Conservation (phyloP, 768 basidiomycete genomes). For the Podaxis mareebaensis region DNA sequence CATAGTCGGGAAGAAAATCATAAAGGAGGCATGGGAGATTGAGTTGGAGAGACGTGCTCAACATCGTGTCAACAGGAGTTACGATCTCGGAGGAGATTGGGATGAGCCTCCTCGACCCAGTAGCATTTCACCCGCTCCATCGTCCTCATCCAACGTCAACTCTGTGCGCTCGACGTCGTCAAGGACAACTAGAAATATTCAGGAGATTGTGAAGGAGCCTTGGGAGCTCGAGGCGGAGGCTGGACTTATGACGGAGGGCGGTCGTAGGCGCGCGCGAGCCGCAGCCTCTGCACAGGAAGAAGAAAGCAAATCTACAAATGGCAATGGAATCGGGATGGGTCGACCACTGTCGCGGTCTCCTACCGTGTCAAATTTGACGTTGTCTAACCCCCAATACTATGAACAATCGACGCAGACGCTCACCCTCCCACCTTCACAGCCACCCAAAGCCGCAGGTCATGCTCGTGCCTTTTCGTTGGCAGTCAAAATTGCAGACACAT, state of each 20-base stretch:
- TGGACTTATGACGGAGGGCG: constrained; percentile 74
- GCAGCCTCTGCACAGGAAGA: constrained; percentile 37
- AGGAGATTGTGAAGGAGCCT: constrained; percentile 57
- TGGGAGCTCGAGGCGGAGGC: constrained; percentile 84
- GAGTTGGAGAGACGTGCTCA: constrained; percentile 62
- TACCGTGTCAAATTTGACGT: constrained; percentile 27
- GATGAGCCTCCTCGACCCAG: constrained; percentile 20
- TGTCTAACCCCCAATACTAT: constrained; percentile 64
- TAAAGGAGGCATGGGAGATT: constrained; percentile 80
- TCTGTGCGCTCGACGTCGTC: constrained; percentile 17
- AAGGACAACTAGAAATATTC: constrained; percentile 13
- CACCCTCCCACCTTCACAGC: constrained; percentile 62
- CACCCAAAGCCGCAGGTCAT: constrained; percentile 51
- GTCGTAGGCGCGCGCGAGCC: constrained; percentile 63
- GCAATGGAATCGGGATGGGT: constrained; percentile 6
- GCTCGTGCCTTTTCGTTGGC: constrained; percentile 63
- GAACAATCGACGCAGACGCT: constrained; percentile 54
- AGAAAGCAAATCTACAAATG: not conserved
- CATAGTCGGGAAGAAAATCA: constrained; percentile 66
- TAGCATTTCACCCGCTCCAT: constrained; percentile 13
- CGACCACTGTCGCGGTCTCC: constrained; percentile 19
- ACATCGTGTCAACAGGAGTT: constrained; percentile 35
- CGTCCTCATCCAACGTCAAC: constrained; percentile 7
- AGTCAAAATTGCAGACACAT: constrained; percentile 26
- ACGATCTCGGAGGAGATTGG: constrained; percentile 32